Percentiles rank a stretch among this genome's conserved stretches.
phyloP scores from a whole-genome alignment of 2,329 filamentous ascomycete genomes.

The Verticillium longisporum region DNA sequence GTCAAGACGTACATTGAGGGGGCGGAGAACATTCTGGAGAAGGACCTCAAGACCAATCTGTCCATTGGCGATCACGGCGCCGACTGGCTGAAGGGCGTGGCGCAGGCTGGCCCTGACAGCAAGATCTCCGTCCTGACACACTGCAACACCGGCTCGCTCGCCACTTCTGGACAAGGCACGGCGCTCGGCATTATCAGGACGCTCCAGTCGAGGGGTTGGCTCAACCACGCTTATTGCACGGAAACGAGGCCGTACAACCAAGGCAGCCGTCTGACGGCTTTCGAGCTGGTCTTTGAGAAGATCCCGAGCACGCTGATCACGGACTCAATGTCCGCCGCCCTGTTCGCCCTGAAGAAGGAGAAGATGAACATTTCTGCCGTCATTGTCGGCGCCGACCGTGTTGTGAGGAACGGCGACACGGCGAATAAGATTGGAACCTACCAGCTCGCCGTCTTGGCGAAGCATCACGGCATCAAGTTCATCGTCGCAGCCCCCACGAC shows the following conservation, averaged over 20 bases:
- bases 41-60: constrained; percentile 83
- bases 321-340: constrained; percentile 90
- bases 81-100: constrained; percentile 68
- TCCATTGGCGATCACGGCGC: constrained; percentile 79
- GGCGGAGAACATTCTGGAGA: constrained; percentile 79
- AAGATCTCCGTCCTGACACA: constrained; percentile 83
- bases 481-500: constrained; percentile 92
- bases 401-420: constrained; percentile 93
- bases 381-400: constrained; percentile 89
- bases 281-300: constrained; percentile 88
- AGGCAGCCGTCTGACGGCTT: constrained; percentile 88
- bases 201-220: constrained; percentile 55
- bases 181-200: constrained; percentile 90
- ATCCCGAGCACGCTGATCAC: constrained; percentile 91
- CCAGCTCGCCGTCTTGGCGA: constrained; percentile 81
- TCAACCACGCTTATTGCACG: constrained; percentile 88
- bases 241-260: constrained; percentile 98
- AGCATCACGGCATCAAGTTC: constrained; percentile 85
- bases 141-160: constrained; percentile 95
- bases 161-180: constrained; percentile 95
- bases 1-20: constrained; percentile 66
- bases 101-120: constrained; percentile 36
- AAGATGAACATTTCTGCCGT: constrained; percentile 72
- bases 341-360: constrained; percentile 60
- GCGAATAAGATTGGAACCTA: constrained; percentile 99